A percentile compares a stretch with the other conserved stretches of the same genome.
These are phyloP conservation scores for Dicorynia guianensis DNA, from an alignment of 306 rosid genomes.

Conservation along the genomic window DNA sequence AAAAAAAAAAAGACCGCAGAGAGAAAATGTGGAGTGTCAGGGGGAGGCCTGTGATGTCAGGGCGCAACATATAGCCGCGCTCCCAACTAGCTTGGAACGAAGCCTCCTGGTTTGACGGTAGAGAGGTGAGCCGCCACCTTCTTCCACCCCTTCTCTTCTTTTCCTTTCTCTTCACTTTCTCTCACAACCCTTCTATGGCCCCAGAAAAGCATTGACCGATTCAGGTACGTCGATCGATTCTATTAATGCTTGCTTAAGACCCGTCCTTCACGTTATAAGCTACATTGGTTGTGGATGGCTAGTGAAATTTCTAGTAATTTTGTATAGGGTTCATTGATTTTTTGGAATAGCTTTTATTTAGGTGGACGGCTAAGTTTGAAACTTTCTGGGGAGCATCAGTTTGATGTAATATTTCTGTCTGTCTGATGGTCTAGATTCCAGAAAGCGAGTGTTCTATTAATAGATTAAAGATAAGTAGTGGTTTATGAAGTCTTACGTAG, in stretches of 20 bases:
- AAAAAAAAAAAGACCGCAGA: neutral
- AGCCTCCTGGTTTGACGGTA: slow-evolving; percentile 43
- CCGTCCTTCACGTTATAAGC: neutral
- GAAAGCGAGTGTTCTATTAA: neutral
- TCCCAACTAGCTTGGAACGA: slow-evolving; percentile 62
- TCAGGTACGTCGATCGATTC: slow-evolving; percentile 43
- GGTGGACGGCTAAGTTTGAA: slow-evolving; percentile 7
- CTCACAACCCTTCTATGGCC: neutral
- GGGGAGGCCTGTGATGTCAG: slow-evolving; percentile 22
- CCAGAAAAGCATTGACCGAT: slow-evolving; percentile 35
- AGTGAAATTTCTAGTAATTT: neutral
- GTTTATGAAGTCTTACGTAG: neutral
- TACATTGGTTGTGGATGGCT: slow-evolving; percentile 21
- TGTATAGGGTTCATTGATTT: neutral
- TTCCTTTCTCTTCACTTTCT: neutral
- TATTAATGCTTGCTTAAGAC: neutral
- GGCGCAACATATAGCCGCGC: slow-evolving; percentile 45
- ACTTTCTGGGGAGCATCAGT: neutral
- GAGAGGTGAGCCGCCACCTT: slow-evolving; percentile 48
- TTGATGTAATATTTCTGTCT: neutral
- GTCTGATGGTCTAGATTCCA: neutral
- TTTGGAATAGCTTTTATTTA: slow-evolving; percentile 7
- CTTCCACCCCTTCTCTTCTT: neutral
- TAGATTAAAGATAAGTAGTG: slow-evolving; percentile 19
- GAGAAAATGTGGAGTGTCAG: neutral